Base-by-base conservation (phyloP, 768 basidiomycete species). In the Naganishia randhawae region DNA sequence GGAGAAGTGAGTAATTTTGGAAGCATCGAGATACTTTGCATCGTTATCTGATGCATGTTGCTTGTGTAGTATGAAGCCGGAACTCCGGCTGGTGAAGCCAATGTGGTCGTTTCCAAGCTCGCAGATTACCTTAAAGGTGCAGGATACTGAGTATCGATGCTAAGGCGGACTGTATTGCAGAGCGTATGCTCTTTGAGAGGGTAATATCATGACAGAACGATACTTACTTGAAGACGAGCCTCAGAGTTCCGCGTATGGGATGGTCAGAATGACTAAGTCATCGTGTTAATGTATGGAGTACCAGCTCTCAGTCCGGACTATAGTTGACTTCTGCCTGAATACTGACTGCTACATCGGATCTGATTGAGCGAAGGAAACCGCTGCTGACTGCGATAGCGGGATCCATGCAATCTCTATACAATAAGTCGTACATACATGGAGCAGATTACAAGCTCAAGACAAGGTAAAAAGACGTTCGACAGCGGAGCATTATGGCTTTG, bases 81-180 rank as follows among this genome's bases (percentile, higher is more conserved):
- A 0, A 75, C 78, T 45, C 88, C 89, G 76, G 87, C 86, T 1
- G 73, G 81, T 17, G 92, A 94, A 77, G 83, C 85, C 19, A 88
- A 86, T 25, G 75, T 83, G 17, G 71, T 89, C 41, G 89, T 89
- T 45, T 86, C 89, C 78, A 75, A 73, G 6, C 81, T 94, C 27
- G 91, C 86, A 37, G 89, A 92, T 79, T 92, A 93, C 80, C 84
- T 96, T 76, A 88, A 76, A 63, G 69, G 73, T 35, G 74, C 75
- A 35, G 72, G 71, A 45, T 79, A 76, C 68, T 79, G 74, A 65
- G 50, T 48, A 41, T 41, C 29, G 3, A n/a, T 27, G 10, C 3
- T 27, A 41, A 45, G 48, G 33, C 39, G 29, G 16, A 33, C 39
- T 33, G 51, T 65, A 32, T 50, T 51, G 4, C 35, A 41, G 8